phyloP scores from a whole-genome alignment of 805 yeast genomes.

The Blastobotrys muscicola region DNA sequence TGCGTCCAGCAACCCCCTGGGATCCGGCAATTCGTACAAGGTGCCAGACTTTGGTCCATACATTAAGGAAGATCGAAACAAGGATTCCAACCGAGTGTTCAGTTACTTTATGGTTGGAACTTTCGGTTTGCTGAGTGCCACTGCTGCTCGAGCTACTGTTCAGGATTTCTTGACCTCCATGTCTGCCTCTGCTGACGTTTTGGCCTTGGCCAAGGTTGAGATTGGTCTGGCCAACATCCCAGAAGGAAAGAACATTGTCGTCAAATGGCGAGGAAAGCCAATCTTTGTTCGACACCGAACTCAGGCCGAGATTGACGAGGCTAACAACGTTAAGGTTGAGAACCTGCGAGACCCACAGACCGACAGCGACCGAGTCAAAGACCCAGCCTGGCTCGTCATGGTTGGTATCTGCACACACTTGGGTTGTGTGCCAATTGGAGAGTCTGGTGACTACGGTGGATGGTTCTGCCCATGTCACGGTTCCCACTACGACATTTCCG shows the following conservation, averaged over 20 bases:
- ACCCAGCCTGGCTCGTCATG: conserved; percentile 98
- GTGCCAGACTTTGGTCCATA: conserved; percentile 85
- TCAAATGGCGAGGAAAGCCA: conserved; percentile 99
- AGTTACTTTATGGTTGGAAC: conserved; percentile 98
- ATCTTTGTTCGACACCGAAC: conserved; percentile 99
- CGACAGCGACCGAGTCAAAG: conserved; percentile 87
- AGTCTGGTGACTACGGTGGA: conserved; percentile 99
- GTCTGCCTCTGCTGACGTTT: conserved; percentile 98
- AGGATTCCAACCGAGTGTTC: conserved; percentile 74
- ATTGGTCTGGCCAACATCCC: conserved; percentile 90
- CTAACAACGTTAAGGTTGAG: conserved; percentile 69
- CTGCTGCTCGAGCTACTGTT: conserved; percentile 93
- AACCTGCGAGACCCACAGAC: conserved; percentile 88
- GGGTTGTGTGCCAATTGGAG: conserved; percentile 99
- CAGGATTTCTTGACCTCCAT: conserved; percentile 81
- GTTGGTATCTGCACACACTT: conserved; percentile 99
- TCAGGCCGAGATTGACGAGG: conserved; percentile 84
- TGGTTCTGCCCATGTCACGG: conserved; percentile 99
- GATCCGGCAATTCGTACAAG: conserved; percentile 62
- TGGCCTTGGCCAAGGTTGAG: conserved; percentile 99
- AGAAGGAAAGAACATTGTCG: conserved; percentile 94
- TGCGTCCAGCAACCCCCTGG: conserved; percentile 14
- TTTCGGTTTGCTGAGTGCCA: conserved; percentile 80
- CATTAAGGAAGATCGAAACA: conserved; percentile 58
- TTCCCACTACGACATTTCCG: conserved; percentile 99